phyloP scores from a whole-genome alignment of 371 early-diverging fungal genomes.

The Mucor piriformis region DNA sequence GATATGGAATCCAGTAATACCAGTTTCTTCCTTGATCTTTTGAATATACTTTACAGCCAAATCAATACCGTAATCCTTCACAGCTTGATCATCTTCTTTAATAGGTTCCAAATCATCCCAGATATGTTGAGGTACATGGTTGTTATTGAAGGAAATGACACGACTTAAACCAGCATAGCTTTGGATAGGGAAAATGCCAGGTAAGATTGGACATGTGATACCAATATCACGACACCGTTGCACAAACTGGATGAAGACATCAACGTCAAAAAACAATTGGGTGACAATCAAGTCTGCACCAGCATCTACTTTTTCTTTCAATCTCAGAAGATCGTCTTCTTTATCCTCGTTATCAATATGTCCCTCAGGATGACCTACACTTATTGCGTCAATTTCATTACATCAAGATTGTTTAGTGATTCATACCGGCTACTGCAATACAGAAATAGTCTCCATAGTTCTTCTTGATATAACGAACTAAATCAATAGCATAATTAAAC shows the following conservation, averaged over 20 bases:
- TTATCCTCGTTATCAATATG: constrained; percentile 74
- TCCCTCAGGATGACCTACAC: constrained; percentile 84
- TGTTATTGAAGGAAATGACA: constrained; percentile 86
- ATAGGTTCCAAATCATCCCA: constrained; percentile 87
- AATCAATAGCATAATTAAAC: constrained; percentile 81
- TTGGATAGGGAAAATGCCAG: constrained; percentile 96
- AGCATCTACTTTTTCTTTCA: constrained; percentile 89
- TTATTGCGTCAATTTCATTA: no score
- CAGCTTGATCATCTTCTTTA: constrained; percentile 95
- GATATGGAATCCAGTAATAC: constrained; percentile 77
- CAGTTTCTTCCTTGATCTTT: constrained; percentile 65
- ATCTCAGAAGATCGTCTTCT: constrained; percentile 74
- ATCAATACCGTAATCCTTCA: constrained; percentile 91
- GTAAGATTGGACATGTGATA: constrained; percentile 87
- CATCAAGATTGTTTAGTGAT: no score
- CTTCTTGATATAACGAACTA: constrained; percentile 87
- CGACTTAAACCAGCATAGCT: constrained; percentile 83
- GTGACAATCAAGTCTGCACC: constrained; percentile 94
- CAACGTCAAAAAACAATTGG: constrained; percentile 93
- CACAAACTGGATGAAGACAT: constrained; percentile 81
- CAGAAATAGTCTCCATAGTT: constrained; percentile 95
- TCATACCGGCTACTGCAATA: constrained; percentile 92
- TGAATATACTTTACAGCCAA: constrained; percentile 81
- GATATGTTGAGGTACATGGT: constrained; percentile 82
- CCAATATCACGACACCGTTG: constrained; percentile 75